Base-by-base conservation (phyloP, 2,329 filamentous ascomycete genomes). In the Arthrinium phaeospermum region DNA sequence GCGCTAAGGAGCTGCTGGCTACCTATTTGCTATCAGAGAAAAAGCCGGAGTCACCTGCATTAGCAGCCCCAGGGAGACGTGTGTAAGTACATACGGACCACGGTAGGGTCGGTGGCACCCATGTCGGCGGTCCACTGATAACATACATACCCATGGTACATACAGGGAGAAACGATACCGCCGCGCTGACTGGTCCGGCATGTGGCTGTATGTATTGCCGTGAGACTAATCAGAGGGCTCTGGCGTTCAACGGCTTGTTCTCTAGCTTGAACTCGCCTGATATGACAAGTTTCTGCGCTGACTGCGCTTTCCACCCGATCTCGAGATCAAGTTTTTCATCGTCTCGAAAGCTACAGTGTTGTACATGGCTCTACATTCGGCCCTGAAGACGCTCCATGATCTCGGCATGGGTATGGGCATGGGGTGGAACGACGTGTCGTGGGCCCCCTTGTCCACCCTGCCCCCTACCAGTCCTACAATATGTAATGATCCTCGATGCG, bases 401-500 rank as follows among this genome's bases (percentile, higher is more conserved):
- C 57, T 64, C 57, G 57, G 57, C 57, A 64, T 64, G 57, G 57
- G 57, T 41, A 61, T n/a, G 30, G 53, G 30, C 53, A n/a, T 49
- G 45, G 45, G 64, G 67, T 69, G 67, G 67, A 69, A 69, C 45
- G 67, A 69, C 67, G 27, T 69, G 67, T 69, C 67, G 27, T n/a
- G 45, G 45, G 45, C 67, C n/a, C 67, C 67, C 67, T 69, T 69
- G 47, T 49, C 67, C 44, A n/a, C 41, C 10, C 34, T 64, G 57
- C 57, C 57, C 30, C 57, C 30, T 30, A 12, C 34, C 57, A 37
- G 22, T 57, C 34, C 34, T 64, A 64, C 57, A 64, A 64, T 22
- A 64, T 64, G 57, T 69, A 49, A 37, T 69, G 67, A 69, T 69
- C 67, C 67, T 69, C 67, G 67, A 69, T 69, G 45, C 67, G 45